Evolutionary conservation across 192 early-diverging fungal species (phyloP).

Genomic region (Martensiomyces pterosporus): DNA sequence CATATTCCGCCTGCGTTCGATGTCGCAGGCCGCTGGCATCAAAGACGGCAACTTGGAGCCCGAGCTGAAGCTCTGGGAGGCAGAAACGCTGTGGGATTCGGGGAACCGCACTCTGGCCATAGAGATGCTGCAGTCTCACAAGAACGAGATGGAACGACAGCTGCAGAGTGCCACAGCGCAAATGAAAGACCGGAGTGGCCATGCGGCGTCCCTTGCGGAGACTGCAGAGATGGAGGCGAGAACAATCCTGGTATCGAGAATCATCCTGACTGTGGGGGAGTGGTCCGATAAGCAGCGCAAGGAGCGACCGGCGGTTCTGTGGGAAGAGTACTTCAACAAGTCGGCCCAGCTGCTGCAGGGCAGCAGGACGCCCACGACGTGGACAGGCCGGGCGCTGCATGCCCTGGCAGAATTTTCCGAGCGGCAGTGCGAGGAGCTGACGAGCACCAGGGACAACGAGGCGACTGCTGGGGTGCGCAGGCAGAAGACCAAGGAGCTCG

Average conservation of each 20-base stretch:
- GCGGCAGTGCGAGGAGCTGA: slow-evolving; percentile 42
- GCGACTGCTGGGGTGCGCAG: slow-evolving; percentile 30
- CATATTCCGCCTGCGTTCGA: slow-evolving; percentile 29
- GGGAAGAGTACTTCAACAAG: slow-evolving; percentile 44
- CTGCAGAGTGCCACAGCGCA: slow-evolving; percentile 5
- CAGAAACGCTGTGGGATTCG: slow-evolving; percentile 46
- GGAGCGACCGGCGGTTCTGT: slow-evolving; percentile 41
- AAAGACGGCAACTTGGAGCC: slow-evolving; percentile 13
- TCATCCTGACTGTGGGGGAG: slow-evolving; percentile 37
- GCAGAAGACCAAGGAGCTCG: slow-evolving; percentile 41
- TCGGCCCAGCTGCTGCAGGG: slow-evolving; percentile 30
- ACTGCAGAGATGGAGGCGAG: slow-evolving; percentile 16
- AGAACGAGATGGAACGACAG: slow-evolving; percentile 13
- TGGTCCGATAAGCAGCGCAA: slow-evolving; percentile 42
- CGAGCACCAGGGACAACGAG: slow-evolving; percentile 25
- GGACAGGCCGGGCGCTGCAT: slow-evolving; percentile 45
- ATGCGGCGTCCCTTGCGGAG: neutral
- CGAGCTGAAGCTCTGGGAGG: slow-evolving; percentile 45
- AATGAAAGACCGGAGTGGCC: no score
- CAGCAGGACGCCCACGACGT: slow-evolving; percentile 22
- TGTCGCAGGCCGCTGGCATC: neutral
- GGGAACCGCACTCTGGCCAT: slow-evolving; percentile 30
- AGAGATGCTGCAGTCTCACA: slow-evolving; percentile 37
- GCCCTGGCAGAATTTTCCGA: slow-evolving; percentile 41
- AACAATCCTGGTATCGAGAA: slow-evolving; percentile 35